Evolutionary conservation across 495 filamentous ascomycete species (phyloP), one percentile per base, ranked within the genome.

Genomic region (Poronia punctata): DNA sequence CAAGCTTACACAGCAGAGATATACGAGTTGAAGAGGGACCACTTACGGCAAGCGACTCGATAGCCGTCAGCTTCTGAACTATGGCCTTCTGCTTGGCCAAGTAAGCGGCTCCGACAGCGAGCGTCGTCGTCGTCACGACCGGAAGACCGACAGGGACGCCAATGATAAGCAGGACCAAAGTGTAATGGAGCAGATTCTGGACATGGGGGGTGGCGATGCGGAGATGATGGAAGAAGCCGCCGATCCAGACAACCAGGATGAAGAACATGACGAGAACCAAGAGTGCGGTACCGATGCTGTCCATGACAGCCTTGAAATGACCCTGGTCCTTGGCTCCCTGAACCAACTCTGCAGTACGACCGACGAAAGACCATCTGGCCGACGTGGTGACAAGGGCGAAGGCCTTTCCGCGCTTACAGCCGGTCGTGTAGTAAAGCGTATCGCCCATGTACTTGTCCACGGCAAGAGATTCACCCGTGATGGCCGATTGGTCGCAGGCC

Each of bases 111-210:
- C 88, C 88, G 49, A 95, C 88, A 58, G 88, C 88, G 81, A 95
- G 88, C 36, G 88, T 95, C 34, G 88, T 95, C 32, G 88, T 95
- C 35, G 89, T 88, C 53, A 95, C 88, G 39, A 88, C 88, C 14
- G 88, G 88, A 27, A 95, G 84, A 83, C 88, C 88, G 62, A 95
- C 88, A 43, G 88, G 88, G 22, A 95, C 88, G 72, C 88, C 88
- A 46, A 95, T 84, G 55, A 95, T 92, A 41, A 88, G 78, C 43
- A 95, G 78, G 43, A 84, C 85, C 42, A 78, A 80, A 17, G 88
- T 92, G 65, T 84, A 92, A 56, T 86, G 79, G 38, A 95, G 73
- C 43, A 93, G 88, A 14, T 57, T 63, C 26, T 52, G 48, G 8
- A 44, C 31, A 17, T 44, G 2, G 0, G 54, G 54, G 9, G 45